Base-by-base conservation (phyloP, 2,329 filamentous ascomycete species). In the Teratosphaeriaceae sp. region DNA sequence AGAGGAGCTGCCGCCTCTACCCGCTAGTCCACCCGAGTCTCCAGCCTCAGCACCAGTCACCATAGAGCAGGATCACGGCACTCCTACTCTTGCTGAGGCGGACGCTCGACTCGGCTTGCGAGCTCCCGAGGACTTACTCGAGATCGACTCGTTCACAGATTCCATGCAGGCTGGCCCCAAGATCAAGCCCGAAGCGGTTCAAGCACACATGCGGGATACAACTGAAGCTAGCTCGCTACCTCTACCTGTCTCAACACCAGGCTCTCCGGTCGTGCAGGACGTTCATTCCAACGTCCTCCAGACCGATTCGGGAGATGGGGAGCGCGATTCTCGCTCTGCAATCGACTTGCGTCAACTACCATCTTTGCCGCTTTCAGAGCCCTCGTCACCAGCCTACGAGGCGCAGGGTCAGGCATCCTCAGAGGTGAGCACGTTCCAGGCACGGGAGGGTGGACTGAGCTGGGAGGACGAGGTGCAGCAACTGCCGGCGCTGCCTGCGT, bases 1-100 rank as follows among this genome's bases (percentile, higher is more conserved):
- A 73, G 77, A 78, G 75, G 73, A 74, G 67, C 66, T 72, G 72
- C 69, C 67, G 50, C 62, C 63, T 65, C 62, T 66, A 59, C 61
- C 64, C 62, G 59, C 45, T 56, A 61, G 55, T 53, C 42, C 44
- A 40, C 45, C 51, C 37, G 44, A 45, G 33, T 57, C 54, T 46
- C 51, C 58, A 44, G 51, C 44, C 46, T 48, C 44, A 49, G 55
- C 53, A 50, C 42, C 49, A 45, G 47, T 18, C 23, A 45, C 46
- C 37, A 37, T 44, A 31, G 52, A 57, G 56, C 58, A 58, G 57
- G 57, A 49, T 42, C 39, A 52, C 56, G 59, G 59, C 59, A 59
- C 39, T 47, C 57, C 54, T 58, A 55, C 47, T 46, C 48, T 48
- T 51, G 57, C 55, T 55, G 55, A 51, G 43, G 47, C 50, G 44